Percentiles rank a stretch among this genome's conserved stretches.
phyloP scores from a whole-genome alignment of 208 protist species.

The Trypanosomatidae sp. region DNA sequence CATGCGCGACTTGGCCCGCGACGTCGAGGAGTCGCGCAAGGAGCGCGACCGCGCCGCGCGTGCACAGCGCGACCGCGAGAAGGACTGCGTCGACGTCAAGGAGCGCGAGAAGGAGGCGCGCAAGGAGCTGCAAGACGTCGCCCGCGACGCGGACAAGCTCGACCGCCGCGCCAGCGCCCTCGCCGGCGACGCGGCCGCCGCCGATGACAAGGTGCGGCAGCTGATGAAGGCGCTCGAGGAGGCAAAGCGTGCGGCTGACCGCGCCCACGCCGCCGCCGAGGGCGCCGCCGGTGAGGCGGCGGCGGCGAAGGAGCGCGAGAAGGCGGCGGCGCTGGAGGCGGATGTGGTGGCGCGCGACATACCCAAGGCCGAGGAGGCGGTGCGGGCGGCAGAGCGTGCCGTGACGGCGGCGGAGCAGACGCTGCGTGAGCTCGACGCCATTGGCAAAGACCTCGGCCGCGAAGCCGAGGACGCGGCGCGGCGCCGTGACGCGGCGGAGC shows the following conservation, averaged over 20 bases:
- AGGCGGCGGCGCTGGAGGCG: slow-evolving; percentile 45
- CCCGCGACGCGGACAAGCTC: slow-evolving; percentile 62
- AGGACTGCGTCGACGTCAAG: slow-evolving; percentile 35
- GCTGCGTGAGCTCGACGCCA: slow-evolving; percentile 69
- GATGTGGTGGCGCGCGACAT: slow-evolving; percentile 58
- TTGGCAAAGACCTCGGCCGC: slow-evolving; percentile 61
- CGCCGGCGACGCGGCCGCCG: slow-evolving; percentile 37
- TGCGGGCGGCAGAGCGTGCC: slow-evolving; percentile 58
- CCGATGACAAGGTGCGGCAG: slow-evolving; percentile 82
- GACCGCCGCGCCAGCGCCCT: slow-evolving; percentile 48
- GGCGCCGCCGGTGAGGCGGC: slow-evolving; percentile 60
- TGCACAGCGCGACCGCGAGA: slow-evolving; percentile 77
- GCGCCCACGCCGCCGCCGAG: slow-evolving; percentile 48
- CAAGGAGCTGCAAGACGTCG: slow-evolving; percentile 52
- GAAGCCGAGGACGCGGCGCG: slow-evolving; percentile 73
- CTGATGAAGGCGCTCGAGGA: slow-evolving; percentile 78
- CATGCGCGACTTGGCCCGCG: slow-evolving; percentile 61
- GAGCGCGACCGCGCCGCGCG: slow-evolving; percentile 60
- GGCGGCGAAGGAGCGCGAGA: slow-evolving; percentile 37
- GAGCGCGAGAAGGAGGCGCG: slow-evolving; percentile 71
- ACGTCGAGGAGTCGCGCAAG: slow-evolving; percentile 70
- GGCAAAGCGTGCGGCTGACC: slow-evolving; percentile 57
- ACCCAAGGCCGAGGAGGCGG: slow-evolving; percentile 60
- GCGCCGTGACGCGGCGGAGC: slow-evolving; percentile 52
- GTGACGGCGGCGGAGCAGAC: slow-evolving; percentile 45